phyloP scores from a whole-genome alignment of 331 rosid species.

The Rosa hybrid region DNA sequence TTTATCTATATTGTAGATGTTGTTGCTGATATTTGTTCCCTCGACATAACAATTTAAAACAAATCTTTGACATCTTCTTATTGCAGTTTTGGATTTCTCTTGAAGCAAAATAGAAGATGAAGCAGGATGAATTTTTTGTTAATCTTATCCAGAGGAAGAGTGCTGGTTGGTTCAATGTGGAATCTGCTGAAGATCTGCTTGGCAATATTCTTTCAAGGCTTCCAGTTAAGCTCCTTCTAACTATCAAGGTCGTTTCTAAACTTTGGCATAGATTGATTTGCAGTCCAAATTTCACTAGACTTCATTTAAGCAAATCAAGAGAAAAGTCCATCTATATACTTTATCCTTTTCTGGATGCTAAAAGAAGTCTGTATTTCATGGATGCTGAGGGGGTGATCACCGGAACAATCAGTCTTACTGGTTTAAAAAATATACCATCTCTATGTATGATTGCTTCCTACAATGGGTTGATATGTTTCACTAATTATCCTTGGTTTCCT shows the following conservation, averaged over 20 bases:
- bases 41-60: not conserved
- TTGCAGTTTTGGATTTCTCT: slow-evolving; percentile 22
- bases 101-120: slow-evolving; percentile 2
- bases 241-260: slow-evolving; percentile 19
- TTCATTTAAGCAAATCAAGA: slow-evolving; percentile 23
- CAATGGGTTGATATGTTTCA: slow-evolving; percentile 34
- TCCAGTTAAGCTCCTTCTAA: slow-evolving; percentile 20
- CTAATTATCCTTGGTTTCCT: slow-evolving; percentile 25
- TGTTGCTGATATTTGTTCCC: not conserved
- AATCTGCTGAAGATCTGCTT: slow-evolving; percentile 16
- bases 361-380: slow-evolving; percentile 13
- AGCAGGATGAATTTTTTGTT: not conserved
- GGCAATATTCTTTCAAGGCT: slow-evolving; percentile 24
- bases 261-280: slow-evolving; percentile 18
- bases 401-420: slow-evolving; percentile 14
- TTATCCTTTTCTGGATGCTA: slow-evolving; percentile 22
- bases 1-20: slow-evolving; percentile 1
- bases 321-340: slow-evolving; percentile 15
- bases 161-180: slow-evolving; percentile 20
- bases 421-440: slow-evolving; percentile 10
- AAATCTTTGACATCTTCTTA: slow-evolving; percentile 6
- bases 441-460: slow-evolving; percentile 24
- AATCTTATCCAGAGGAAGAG: not conserved
- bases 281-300: slow-evolving; percentile 13
- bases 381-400: slow-evolving; percentile 10